Conservation (phyloP, 805 yeast genomes). For the Candida schatavii region DNA sequence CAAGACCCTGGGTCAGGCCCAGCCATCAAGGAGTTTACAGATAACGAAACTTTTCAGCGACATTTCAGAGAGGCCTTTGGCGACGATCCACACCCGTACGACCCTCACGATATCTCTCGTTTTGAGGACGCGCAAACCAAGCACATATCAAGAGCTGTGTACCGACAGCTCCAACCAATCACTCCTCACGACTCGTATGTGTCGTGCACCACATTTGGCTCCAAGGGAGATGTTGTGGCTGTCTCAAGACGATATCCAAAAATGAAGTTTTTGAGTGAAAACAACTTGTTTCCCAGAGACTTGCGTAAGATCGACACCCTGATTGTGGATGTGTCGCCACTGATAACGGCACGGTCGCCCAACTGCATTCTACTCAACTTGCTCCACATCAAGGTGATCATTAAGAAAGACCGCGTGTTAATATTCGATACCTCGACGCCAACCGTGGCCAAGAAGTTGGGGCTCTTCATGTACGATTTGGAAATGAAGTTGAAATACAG, state of each 20-base stretch:
- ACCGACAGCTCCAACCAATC: constrained; percentile 34
- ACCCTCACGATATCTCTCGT: neutral
- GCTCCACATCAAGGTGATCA: constrained; percentile 83
- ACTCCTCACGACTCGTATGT: constrained; percentile 52
- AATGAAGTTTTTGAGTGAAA: constrained; percentile 64
- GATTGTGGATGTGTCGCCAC: constrained; percentile 79
- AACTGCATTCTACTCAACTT: constrained; percentile 78
- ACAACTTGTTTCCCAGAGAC: constrained; percentile 81
- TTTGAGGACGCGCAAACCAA: constrained; percentile 3
- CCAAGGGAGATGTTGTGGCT: constrained; percentile 62
- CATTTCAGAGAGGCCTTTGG: neutral
- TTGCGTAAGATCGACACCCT: constrained; percentile 77
- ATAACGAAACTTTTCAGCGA: constrained; percentile 3
- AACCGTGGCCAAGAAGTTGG: constrained; percentile 65
- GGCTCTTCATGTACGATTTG: constrained; percentile 80
- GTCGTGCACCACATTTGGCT: constrained; percentile 79
- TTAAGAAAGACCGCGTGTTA: constrained; percentile 75
- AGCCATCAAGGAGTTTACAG: constrained; percentile 2
- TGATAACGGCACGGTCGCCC: constrained; percentile 72
- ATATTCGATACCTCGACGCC: constrained; percentile 76
- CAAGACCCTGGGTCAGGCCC: neutral
- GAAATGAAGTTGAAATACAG: constrained; percentile 61
- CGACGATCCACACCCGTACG: neutral
- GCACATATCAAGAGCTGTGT: constrained; percentile 7
- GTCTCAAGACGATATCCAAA: constrained; percentile 74